These are phyloP conservation scores for Ophiocordyceps polyrhachis-furcata DNA, from an alignment of 2,329 filamentous ascomycete genomes.

Conservation along the genomic window DNA sequence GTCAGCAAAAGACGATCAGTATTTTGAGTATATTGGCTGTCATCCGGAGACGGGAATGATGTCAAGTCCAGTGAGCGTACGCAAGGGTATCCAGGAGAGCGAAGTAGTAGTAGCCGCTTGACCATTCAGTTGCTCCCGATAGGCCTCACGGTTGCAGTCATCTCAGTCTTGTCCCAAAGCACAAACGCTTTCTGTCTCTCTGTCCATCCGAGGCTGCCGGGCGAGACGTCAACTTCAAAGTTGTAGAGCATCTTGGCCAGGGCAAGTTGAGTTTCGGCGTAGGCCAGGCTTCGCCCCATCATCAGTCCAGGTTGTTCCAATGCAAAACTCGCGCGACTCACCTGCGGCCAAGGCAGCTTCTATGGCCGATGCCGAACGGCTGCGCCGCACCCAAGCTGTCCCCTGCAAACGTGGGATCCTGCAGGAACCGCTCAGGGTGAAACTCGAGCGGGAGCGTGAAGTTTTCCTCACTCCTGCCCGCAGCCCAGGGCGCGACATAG, in stretches of 20 bases:
- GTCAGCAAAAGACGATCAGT: conserved; percentile 18
- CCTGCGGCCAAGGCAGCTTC: conserved; percentile 32
- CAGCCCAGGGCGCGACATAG: background rate
- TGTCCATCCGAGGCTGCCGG: background rate
- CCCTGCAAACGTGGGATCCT: conserved; percentile 11
- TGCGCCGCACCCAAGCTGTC: conserved; percentile 23
- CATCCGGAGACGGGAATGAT: conserved; percentile 17
- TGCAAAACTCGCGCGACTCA: too few relatives aligned
- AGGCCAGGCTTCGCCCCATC: conserved; percentile 4
- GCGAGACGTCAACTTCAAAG: background rate
- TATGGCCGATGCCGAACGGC: conserved; percentile 26
- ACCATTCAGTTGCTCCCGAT: too few relatives aligned
- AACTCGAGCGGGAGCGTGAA: conserved; percentile 24
- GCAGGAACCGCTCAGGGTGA: conserved; percentile 26
- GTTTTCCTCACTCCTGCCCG: conserved; percentile 19
- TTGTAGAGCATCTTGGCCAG: background rate
- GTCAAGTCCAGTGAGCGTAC: background rate
- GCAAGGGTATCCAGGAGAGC: too few relatives aligned
- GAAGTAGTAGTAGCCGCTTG: too few relatives aligned
- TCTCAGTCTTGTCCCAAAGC: background rate
- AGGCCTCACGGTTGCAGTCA: background rate
- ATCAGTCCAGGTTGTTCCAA: background rate
- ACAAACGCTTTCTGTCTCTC: background rate
- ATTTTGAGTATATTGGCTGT: conserved; percentile 22
- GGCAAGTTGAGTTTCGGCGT: background rate